A percentile compares a stretch with the other conserved stretches of the same genome.
phyloP scores from a whole-genome alignment of 139 green algal species.

The Haematococcus lacustris region DNA sequence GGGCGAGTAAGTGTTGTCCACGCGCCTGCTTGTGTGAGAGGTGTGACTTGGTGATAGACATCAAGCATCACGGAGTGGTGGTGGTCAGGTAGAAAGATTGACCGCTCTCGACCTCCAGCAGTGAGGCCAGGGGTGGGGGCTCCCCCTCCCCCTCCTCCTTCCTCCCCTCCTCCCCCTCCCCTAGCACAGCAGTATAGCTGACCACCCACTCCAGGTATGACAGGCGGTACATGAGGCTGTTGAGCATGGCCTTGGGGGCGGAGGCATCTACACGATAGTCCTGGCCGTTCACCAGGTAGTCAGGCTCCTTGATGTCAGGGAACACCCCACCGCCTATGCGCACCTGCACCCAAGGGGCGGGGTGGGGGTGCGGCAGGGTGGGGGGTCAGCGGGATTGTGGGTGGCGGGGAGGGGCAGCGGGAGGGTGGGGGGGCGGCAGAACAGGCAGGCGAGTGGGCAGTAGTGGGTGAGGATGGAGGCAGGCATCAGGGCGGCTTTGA shows the following conservation, averaged over 20 bases:
- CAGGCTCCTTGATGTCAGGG: conserved; percentile 84
- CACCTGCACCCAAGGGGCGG: conserved; percentile 3
- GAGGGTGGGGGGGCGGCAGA: background rate
- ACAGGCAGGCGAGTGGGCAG: background rate
- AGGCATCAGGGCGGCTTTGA: background rate
- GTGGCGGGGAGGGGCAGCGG: background rate
- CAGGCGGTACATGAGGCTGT: conserved; percentile 81
- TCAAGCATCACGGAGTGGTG: background rate
- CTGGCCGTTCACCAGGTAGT: conserved; percentile 65
- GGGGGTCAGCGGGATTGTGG: background rate
- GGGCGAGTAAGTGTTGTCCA: background rate
- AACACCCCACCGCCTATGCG: conserved; percentile 46
- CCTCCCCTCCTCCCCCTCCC: background rate
- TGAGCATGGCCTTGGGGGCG: conserved; percentile 57
- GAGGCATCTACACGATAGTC: conserved; percentile 75
- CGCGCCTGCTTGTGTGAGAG: background rate
- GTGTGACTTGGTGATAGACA: background rate
- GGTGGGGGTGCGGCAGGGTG: background rate
- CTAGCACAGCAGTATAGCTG: background rate
- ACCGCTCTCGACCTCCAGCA: too few relatives aligned
- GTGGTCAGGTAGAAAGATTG: too few relatives aligned
- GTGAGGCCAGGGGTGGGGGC: too few relatives aligned
- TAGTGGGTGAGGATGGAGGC: background rate
- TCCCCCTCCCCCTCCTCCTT: background rate
- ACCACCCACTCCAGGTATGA: conserved; percentile 73